Percentiles rank a stretch among this genome's conserved stretches.
Evolutionary conservation across 129 eudicot genomes (phyloP).

Genomic region (Chrysanthemum seticuspe): DNA sequence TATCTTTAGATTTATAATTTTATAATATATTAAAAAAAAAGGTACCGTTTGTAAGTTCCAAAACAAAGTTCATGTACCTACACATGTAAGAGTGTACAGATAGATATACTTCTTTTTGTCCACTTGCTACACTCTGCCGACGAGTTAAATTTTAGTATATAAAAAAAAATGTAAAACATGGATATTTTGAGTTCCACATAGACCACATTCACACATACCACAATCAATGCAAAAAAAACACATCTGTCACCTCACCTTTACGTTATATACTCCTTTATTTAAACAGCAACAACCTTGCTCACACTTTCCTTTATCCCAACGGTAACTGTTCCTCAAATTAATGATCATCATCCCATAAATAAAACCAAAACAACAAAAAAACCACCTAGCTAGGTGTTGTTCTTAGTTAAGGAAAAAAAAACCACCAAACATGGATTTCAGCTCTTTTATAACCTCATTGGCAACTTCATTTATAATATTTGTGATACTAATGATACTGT

Average conservation of each 20-base stretch:
- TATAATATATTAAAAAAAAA: too few relatives aligned
- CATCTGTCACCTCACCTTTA: slow-evolving; percentile 15
- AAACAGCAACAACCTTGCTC: slow-evolving; percentile 3
- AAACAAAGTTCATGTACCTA: not conserved
- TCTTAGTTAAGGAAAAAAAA: not conserved
- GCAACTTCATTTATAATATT: slow-evolving; percentile 73
- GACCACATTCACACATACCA: not conserved
- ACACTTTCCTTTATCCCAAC: slow-evolving; percentile 6
- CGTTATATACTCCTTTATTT: slow-evolving; percentile 24
- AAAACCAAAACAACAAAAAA: not conserved
- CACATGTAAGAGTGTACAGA: not conserved
- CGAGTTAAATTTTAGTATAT: not conserved
- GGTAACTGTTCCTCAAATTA: slow-evolving; percentile 1
- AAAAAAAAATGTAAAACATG: not conserved
- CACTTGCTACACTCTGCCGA: slow-evolving; percentile 12
- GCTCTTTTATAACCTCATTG: slow-evolving; percentile 77
- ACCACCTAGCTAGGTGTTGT: not conserved
- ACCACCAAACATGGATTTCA: slow-evolving; percentile 61
- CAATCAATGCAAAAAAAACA: not conserved
- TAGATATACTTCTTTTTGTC: slow-evolving; percentile 6
- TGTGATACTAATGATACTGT: slow-evolving; percentile 65
- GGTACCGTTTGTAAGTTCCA: not conserved
- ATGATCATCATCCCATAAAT: not conserved
- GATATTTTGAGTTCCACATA: not conserved
- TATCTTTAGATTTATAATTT: too few relatives aligned